phyloP scores from a whole-genome alignment of 139 green algal genomes.

The Chlamydomonas asymmetrica region DNA sequence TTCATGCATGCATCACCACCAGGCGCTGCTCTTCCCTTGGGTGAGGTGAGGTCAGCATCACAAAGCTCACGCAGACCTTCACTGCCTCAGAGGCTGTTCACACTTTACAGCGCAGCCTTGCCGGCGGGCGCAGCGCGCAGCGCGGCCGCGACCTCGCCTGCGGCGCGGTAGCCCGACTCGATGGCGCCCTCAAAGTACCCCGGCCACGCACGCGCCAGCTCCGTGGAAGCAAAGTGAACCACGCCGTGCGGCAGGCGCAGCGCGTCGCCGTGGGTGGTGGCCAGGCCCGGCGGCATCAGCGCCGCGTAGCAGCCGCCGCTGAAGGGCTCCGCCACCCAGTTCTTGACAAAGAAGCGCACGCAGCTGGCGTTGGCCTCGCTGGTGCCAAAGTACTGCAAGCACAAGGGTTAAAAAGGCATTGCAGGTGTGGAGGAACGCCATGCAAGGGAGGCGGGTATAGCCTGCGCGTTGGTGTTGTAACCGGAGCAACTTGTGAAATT shows the following conservation, averaged over 20 bases:
- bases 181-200: constrained; percentile 19
- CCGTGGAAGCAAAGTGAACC: constrained; percentile 4
- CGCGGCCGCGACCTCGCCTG: background rate
- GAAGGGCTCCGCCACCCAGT: constrained; percentile 10
- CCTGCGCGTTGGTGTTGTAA: too few relatives aligned
- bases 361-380: background rate
- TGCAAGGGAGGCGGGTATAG: too few relatives aligned
- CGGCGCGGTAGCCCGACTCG: constrained; percentile 1
- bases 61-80: too few relatives aligned
- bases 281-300: constrained; percentile 12
- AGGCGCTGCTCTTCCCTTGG: too few relatives aligned
- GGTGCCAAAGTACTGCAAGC: background rate
- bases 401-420: too few relatives aligned
- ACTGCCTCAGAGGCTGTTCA: too few relatives aligned
- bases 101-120: too few relatives aligned
- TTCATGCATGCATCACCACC: too few relatives aligned
- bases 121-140: background rate
- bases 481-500: too few relatives aligned
- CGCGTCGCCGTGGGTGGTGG: background rate
- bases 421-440: too few relatives aligned
- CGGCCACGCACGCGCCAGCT: constrained; percentile 4
- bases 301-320: constrained; percentile 11
- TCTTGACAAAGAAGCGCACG: background rate
- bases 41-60: too few relatives aligned
- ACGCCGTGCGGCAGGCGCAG: background rate